Evolutionary conservation across 345 rosid species (phyloP).

Genomic region (Lepidium africanum): DNA sequence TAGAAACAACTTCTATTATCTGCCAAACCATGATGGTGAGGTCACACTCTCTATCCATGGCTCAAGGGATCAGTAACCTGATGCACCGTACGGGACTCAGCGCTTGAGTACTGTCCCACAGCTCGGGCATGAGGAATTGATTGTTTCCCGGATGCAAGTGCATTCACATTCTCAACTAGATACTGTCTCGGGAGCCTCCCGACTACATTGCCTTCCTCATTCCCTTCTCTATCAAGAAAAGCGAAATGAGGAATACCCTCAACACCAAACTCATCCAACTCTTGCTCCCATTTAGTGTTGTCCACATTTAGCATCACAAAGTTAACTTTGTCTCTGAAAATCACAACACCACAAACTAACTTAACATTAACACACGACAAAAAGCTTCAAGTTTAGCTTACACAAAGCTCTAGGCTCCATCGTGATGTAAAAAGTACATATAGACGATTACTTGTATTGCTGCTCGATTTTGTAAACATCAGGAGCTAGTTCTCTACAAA

Average conservation of each 20-base stretch:
- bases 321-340: slow-evolving; percentile 70
- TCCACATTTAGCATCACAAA: slow-evolving; percentile 96
- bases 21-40: background rate
- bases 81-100: slow-evolving; percentile 64
- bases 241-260: slow-evolving; percentile 95
- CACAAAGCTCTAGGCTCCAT: background rate
- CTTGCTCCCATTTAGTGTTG: slow-evolving; percentile 97
- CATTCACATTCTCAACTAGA: slow-evolving; percentile 72
- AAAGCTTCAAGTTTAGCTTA: background rate
- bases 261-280: slow-evolving; percentile 93
- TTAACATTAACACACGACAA: background rate
- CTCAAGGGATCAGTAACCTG: slow-evolving; percentile 80
- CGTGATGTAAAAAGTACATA: background rate
- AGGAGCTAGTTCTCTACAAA: slow-evolving; percentile 88
- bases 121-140: slow-evolving; percentile 79
- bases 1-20: slow-evolving; percentile 1
- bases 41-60: slow-evolving; percentile 51
- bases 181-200: slow-evolving; percentile 84
- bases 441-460: slow-evolving; percentile 63
- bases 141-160: slow-evolving; percentile 67
- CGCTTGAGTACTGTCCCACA: slow-evolving; percentile 72
- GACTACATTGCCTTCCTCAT: slow-evolving; percentile 89
- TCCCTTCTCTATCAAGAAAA: slow-evolving; percentile 74
- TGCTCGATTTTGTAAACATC: slow-evolving; percentile 91
- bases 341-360: background rate